Conservation (phyloP, 176 grass and related monocot species). For the Cymbopogon citratus region DNA sequence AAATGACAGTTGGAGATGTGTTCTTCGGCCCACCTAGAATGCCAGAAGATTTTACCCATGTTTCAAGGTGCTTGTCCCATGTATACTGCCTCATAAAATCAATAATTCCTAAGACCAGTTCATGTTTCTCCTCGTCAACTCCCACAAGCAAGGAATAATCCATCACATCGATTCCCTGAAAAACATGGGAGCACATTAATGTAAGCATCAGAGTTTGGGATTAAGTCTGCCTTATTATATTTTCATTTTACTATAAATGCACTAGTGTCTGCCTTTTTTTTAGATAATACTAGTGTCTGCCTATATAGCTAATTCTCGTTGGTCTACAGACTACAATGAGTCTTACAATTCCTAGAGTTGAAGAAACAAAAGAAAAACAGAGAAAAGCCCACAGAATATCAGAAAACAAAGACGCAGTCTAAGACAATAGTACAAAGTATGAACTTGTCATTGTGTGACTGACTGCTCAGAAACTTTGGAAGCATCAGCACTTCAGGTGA, state of each 20-base stretch:
- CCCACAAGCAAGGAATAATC: constrained; percentile 98
- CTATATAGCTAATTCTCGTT: not conserved
- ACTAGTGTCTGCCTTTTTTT: not conserved
- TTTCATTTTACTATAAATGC: not conserved
- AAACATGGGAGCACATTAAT: constrained; percentile 20
- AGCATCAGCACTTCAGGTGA: not conserved
- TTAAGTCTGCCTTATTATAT: constrained; percentile 1
- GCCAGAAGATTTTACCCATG: constrained; percentile 90
- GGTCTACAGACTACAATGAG: not conserved
- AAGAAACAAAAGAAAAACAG: not conserved
- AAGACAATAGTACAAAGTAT: not conserved
- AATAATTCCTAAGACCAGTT: constrained; percentile 90
- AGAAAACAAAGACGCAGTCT: not conserved
- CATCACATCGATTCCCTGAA: constrained; percentile 94
- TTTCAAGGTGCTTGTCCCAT: constrained; percentile 99
- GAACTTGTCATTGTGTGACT: not conserved
- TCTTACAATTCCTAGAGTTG: not conserved
- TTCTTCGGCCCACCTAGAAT: constrained; percentile 80
- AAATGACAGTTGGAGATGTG: constrained; percentile 77
- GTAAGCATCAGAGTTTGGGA: not conserved
- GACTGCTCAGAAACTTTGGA: not conserved
- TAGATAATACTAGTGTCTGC: not conserved
- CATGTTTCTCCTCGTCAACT: constrained; percentile 93
- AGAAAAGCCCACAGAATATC: not conserved
- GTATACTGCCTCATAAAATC: constrained; percentile 99